These are phyloP conservation scores for Centella asiatica DNA, from an alignment of 129 eudicot genomes.

Conservation along the genomic window DNA sequence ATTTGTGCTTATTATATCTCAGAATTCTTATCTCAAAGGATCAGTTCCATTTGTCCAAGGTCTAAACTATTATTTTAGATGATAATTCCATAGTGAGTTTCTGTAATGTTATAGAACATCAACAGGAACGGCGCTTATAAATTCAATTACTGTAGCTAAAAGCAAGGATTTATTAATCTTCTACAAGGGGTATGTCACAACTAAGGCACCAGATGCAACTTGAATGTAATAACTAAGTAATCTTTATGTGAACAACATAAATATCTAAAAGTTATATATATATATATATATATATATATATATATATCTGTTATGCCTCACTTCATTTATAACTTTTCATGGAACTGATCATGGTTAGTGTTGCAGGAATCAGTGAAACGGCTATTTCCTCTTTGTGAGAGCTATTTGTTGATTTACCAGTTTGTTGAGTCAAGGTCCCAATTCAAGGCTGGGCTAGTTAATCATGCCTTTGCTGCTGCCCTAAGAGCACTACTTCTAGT, in stretches of 20 bases:
- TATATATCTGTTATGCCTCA: neutral
- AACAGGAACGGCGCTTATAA: neutral
- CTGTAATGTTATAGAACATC: neutral
- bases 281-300: no score
- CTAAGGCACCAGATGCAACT: neutral
- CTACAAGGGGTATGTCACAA: neutral
- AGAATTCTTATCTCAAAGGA: no score
- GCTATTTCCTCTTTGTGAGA: conserved; percentile 81
- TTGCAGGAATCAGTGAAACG: conserved; percentile 82
- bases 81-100: neutral
- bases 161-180: neutral
- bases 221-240: neutral
- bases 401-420: conserved; percentile 65
- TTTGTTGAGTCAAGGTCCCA: conserved; percentile 98
- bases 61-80: neutral
- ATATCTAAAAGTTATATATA: no score
- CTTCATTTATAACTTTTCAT: neutral
- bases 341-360: conserved; percentile 10
- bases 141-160: neutral
- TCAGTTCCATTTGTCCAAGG: neutral
- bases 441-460: conserved; percentile 89
- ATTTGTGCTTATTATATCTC: no score
- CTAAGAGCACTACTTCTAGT: conserved; percentile 79
- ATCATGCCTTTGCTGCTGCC: conserved; percentile 99
- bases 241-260: neutral